Percentiles rank a stretch among this genome's conserved stretches.
These are phyloP conservation scores for Metarhizium sp. DNA, from an alignment of 2,329 filamentous ascomycete species.

Conservation along the genomic window DNA sequence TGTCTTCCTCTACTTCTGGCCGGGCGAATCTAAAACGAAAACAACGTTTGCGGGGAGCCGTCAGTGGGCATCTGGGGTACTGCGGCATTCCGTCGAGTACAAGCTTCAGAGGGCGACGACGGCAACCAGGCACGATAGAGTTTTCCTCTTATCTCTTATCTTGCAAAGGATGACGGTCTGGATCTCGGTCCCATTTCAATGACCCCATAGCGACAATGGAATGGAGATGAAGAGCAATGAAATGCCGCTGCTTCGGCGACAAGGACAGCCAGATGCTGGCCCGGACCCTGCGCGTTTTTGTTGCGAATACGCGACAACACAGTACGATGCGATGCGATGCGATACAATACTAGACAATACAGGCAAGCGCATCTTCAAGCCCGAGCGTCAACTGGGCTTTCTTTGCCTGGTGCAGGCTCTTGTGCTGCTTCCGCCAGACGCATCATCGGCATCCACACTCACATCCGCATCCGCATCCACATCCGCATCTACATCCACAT, in stretches of 20 bases:
- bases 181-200: not conserved
- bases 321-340: too few species aligned
- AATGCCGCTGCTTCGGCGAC: too few species aligned
- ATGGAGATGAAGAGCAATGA: not conserved
- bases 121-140: not conserved
- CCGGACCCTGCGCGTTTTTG: too few species aligned
- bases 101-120: not conserved
- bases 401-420: too few species aligned
- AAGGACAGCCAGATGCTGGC: too few species aligned
- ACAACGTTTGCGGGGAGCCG: constrained; percentile 7
- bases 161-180: not conserved
- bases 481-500: not conserved
- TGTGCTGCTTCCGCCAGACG: too few species aligned
- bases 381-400: too few species aligned
- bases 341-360: too few species aligned
- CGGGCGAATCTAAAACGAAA: not conserved
- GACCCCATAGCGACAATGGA: not conserved
- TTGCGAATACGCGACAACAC: too few species aligned
- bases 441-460: too few species aligned
- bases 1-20: not conserved
- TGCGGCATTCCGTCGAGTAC: not conserved
- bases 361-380: too few species aligned
- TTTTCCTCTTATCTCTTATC: not conserved
- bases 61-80: constrained; percentile 4
- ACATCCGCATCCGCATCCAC: not conserved